Percentiles rank a stretch among this genome's conserved stretches.
These are phyloP conservation scores for Boletus fagicola DNA, from an alignment of 768 basidiomycete genomes.

Conservation along the genomic window DNA sequence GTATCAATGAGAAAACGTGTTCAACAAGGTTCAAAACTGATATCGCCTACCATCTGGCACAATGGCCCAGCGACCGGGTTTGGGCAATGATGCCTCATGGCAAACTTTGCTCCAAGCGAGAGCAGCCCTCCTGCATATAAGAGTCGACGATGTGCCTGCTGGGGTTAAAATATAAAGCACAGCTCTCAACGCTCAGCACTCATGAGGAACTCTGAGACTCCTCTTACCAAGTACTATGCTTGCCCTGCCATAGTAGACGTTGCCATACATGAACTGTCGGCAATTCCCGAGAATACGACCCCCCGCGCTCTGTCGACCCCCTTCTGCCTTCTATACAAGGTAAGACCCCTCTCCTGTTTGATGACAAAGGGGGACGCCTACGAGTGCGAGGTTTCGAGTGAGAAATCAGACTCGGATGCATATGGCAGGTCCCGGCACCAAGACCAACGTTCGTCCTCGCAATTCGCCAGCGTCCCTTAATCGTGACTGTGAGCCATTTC, in stretches of 20 bases:
- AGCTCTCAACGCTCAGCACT: not conserved
- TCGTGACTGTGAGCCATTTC: conserved; percentile 9
- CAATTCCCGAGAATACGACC: conserved; percentile 16
- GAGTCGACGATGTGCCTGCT: conserved; percentile 16
- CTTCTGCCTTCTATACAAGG: conserved; percentile 1
- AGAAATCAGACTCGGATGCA: conserved; percentile 9
- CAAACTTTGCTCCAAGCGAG: not conserved
- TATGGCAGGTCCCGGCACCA: conserved; percentile 17
- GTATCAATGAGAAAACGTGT: conserved; percentile 14
- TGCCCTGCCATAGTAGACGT: not conserved
- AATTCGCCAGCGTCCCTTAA: conserved; percentile 19
- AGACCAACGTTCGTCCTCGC: conserved; percentile 27
- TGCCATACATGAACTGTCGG: conserved; percentile 10
- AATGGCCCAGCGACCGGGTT: conserved; percentile 13
- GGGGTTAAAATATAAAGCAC: conserved; percentile 11
- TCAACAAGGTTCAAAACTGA: conserved; percentile 15
- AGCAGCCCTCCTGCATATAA: conserved; percentile 10
- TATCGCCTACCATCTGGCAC: conserved; percentile 10
- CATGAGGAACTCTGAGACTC: not conserved
- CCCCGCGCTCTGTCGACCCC: conserved; percentile 11
- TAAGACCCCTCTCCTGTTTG: conserved; percentile 3
- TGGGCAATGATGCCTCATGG: conserved; percentile 13
- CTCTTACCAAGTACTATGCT: not conserved
- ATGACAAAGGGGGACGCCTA: not conserved
- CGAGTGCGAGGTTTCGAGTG: not conserved